These are phyloP conservation scores for Eremothecium coryli DNA, from an alignment of 1,139 yeast genomes.

Conservation along the genomic window DNA sequence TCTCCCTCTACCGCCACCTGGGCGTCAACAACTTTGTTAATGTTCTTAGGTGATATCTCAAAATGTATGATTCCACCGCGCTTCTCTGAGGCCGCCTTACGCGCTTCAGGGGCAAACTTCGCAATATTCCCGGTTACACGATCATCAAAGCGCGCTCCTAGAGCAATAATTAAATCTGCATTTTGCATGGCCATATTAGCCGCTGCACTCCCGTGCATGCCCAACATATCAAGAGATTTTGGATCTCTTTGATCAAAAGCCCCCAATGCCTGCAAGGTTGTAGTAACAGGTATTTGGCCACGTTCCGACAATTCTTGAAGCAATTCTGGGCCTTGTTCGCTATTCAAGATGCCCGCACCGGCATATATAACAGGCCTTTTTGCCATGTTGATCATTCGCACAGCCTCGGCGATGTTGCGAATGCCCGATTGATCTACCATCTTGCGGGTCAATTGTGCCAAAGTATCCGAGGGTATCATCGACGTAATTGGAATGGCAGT, in stretches of 20 bases:
- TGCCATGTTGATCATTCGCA: conserved; percentile 67
- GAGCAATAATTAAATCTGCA: conserved; percentile 86
- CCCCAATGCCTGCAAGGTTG: conserved; percentile 89
- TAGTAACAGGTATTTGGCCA: conserved; percentile 91
- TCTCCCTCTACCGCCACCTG: conserved; percentile 97
- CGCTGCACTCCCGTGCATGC: conserved; percentile 96
- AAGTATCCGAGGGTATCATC: conserved; percentile 75
- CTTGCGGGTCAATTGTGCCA: conserved; percentile 59
- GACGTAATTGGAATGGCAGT: conserved; percentile 80
- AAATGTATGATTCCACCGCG: conserved; percentile 96
- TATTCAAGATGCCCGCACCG: conserved; percentile 82
- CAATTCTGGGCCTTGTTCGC: conserved; percentile 70
- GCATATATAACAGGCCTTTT: conserved; percentile 83
- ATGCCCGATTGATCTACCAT: conserved; percentile 70
- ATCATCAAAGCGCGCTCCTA: conserved; percentile 97
- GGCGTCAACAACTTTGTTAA: conserved; percentile 94
- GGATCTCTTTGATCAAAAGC: conserved; percentile 88
- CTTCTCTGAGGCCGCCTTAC: conserved; percentile 73
- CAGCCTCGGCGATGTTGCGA: conserved; percentile 69
- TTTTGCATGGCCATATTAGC: conserved; percentile 91
- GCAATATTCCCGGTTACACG: conserved; percentile 85
- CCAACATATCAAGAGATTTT: conserved; percentile 88
- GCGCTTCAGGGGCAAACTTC: conserved; percentile 91
- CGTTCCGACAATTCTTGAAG: conserved; percentile 81
- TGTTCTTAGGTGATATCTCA: conserved; percentile 92